Evolutionary conservation across 2,329 filamentous ascomycete species (phyloP).

Genomic region (Claviceps pusilla): DNA sequence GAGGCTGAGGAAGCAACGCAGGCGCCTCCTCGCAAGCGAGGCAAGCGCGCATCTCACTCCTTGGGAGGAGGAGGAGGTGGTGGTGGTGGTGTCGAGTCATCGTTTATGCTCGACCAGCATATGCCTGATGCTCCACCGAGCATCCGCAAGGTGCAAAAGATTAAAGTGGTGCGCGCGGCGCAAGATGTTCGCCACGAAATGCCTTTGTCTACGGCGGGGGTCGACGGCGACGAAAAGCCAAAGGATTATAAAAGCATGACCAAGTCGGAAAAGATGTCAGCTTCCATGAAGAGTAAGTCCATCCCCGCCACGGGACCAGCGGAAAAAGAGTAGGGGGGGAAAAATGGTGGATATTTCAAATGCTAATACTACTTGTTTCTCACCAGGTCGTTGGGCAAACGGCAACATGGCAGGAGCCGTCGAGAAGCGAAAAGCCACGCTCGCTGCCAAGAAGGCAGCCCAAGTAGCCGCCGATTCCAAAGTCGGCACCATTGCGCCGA

Average conservation of each 20-base stretch:
- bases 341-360: conserved; percentile 4
- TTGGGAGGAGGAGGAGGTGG: not conserved
- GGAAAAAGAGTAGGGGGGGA: no score
- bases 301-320: not conserved
- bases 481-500: conserved; percentile 22
- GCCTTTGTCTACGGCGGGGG: conserved; percentile 12
- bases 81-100: conserved; percentile 4
- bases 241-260: conserved; percentile 48
- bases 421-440: conserved; percentile 43
- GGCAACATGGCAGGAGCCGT: conserved; percentile 47
- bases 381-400: conserved; percentile 41
- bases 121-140: conserved; percentile 10
- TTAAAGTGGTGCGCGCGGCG: conserved; percentile 22
- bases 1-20: conserved; percentile 23
- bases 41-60: conserved; percentile 14
- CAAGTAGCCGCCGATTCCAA: conserved; percentile 26
- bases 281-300: conserved; percentile 45
- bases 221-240: conserved; percentile 23
- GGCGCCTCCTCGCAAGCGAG: conserved; percentile 24
- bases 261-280: conserved; percentile 52
- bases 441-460: conserved; percentile 42
- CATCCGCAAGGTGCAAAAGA: conserved; percentile 22
- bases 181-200: conserved; percentile 17
- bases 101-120: conserved; percentile 8
- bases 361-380: not conserved